These are phyloP conservation scores for Alternaria atra DNA, from an alignment of 2,329 filamentous ascomycete genomes.

Conservation along the genomic window DNA sequence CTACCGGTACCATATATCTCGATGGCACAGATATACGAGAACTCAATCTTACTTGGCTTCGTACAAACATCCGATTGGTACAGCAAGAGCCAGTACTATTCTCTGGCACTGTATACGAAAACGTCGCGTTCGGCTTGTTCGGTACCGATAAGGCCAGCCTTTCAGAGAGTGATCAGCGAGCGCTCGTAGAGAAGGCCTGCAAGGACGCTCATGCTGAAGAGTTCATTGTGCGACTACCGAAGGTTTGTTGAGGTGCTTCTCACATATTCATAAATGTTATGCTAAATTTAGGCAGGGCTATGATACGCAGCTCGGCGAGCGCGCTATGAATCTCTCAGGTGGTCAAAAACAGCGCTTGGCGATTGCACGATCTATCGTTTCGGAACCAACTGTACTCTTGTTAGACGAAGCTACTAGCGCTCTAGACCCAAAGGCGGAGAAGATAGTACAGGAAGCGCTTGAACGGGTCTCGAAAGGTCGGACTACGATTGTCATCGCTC, in stretches of 20 bases:
- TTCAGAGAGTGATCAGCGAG: constrained; percentile 67
- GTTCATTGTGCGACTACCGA: constrained; percentile 74
- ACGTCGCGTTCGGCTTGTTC: constrained; percentile 85
- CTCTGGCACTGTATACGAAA: constrained; percentile 84
- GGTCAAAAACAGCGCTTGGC: constrained; percentile 97
- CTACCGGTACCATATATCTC: constrained; percentile 34
- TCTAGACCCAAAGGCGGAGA: constrained; percentile 92
- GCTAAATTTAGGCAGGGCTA: constrained; percentile 74
- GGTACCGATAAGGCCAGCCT: constrained; percentile 66
- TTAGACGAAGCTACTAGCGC: constrained; percentile 89
- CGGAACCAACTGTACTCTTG: constrained; percentile 86
- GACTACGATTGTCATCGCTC: constrained; percentile 95
- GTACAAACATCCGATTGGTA: constrained; percentile 89
- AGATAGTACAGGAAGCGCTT: constrained; percentile 89
- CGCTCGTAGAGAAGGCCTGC: constrained; percentile 79
- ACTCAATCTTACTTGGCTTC: constrained; percentile 87
- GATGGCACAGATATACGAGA: constrained; percentile 71
- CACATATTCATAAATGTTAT: background rate
- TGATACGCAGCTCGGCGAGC: constrained; percentile 90
- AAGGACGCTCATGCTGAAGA: constrained; percentile 95
- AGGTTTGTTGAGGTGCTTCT: constrained; percentile 31
- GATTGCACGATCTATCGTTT: constrained; percentile 88
- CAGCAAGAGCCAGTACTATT: constrained; percentile 93
- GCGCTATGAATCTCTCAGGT: constrained; percentile 88
- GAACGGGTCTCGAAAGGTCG: constrained; percentile 84